Evolutionary conservation across 2,329 filamentous ascomycete species (phyloP).

Genomic region (Aureobasidium zeae): DNA sequence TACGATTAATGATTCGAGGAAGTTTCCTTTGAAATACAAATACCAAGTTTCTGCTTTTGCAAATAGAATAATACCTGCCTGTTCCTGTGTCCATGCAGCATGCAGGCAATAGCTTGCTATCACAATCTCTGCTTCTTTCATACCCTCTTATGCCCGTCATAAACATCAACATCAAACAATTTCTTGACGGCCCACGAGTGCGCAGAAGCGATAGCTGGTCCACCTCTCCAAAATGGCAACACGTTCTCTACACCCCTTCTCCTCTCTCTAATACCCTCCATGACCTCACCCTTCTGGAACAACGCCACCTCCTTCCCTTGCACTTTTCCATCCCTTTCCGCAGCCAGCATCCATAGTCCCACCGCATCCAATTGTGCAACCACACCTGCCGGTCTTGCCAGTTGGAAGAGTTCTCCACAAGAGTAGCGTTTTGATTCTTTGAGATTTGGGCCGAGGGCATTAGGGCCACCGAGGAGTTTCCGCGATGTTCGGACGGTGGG

Average conservation of each 20-base stretch:
- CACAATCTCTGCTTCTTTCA: slow-evolving; percentile 15
- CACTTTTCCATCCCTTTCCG: slow-evolving; percentile 25
- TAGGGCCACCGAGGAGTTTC: slow-evolving; percentile 24
- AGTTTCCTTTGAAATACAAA: too few relatives aligned
- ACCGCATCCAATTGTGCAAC: slow-evolving; percentile 24
- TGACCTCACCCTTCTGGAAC: slow-evolving; percentile 27
- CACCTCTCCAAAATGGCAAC: slow-evolving; percentile 29
- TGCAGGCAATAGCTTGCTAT: neutral
- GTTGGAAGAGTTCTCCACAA: slow-evolving; percentile 22
- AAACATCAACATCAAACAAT: slow-evolving; percentile 28
- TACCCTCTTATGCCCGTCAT: slow-evolving; percentile 22
- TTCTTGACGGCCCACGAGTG: slow-evolving; percentile 28
- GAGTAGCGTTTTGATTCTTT: slow-evolving; percentile 26
- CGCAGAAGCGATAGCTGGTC: slow-evolving; percentile 24
- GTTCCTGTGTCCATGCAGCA: too few relatives aligned
- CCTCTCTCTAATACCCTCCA: slow-evolving; percentile 24
- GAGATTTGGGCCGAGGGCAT: slow-evolving; percentile 20
- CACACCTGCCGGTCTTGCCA: slow-evolving; percentile 18
- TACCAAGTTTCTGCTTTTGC: too few relatives aligned
- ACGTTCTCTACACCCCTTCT: slow-evolving; percentile 27
- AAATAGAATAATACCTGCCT: neutral
- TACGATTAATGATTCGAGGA: too few relatives aligned
- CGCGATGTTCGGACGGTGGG: slow-evolving; percentile 24
- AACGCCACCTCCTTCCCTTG: slow-evolving; percentile 26
- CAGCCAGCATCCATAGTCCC: slow-evolving; percentile 28